A percentile compares a stretch with the other conserved stretches of the same genome.
phyloP scores from a whole-genome alignment of 352 stramenopile genomes.

The Phytopythium kandeliae region DNA sequence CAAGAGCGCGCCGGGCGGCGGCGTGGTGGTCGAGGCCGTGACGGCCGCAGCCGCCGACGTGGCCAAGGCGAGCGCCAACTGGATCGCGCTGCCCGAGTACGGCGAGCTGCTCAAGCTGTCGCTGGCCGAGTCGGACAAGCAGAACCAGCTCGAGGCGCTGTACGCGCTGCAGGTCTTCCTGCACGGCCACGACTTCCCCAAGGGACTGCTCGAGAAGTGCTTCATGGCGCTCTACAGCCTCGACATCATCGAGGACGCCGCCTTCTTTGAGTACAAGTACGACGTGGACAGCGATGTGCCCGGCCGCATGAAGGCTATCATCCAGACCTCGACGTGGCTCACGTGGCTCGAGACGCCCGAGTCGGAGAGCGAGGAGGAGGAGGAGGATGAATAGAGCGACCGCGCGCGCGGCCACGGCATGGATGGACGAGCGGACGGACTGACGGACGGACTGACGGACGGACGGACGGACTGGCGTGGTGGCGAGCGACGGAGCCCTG shows the following conservation, averaged over 20 bases:
- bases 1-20: slow-evolving; percentile 30
- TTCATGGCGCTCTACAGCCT: slow-evolving; percentile 84
- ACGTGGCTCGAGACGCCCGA: slow-evolving; percentile 80
- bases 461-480: too few relatives aligned
- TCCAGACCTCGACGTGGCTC: slow-evolving; percentile 76
- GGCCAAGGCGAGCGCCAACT: slow-evolving; percentile 75
- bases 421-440: too few relatives aligned
- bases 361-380: slow-evolving; percentile 63
- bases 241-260: slow-evolving; percentile 73
- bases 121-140: slow-evolving; percentile 43
- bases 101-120: slow-evolving; percentile 53
- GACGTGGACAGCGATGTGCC: slow-evolving; percentile 66
- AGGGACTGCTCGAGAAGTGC: slow-evolving; percentile 76
- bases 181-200: slow-evolving; percentile 68
- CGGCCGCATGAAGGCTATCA: slow-evolving; percentile 79
- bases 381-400: slow-evolving; percentile 75
- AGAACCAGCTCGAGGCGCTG: slow-evolving; percentile 65
- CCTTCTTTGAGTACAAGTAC: slow-evolving; percentile 87
- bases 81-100: slow-evolving; percentile 59
- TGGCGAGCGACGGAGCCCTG: too few relatives aligned
- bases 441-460: too few relatives aligned
- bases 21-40: slow-evolving; percentile 55
- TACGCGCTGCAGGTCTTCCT: slow-evolving; percentile 76
- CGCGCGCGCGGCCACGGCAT: too few relatives aligned
- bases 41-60: slow-evolving; percentile 45